phyloP scores from a whole-genome alignment of 164 flowering plant species.

The Brasenia schreberi region DNA sequence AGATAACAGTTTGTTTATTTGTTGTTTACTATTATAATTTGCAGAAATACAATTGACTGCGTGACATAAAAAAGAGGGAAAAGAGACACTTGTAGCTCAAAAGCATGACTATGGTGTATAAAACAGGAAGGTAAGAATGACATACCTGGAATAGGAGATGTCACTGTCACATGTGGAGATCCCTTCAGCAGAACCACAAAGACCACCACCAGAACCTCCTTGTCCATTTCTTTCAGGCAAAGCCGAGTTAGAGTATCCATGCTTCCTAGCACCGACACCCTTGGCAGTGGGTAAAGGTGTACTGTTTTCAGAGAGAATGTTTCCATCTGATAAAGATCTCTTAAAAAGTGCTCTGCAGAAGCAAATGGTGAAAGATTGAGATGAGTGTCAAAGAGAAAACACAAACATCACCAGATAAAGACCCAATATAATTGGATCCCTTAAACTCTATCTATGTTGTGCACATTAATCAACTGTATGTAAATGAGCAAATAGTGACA shows the following conservation, averaged over 20 bases:
- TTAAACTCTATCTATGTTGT: not conserved
- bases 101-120: no score
- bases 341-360: conserved; percentile 44
- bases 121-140: not conserved
- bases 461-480: no score
- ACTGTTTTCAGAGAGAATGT: conserved; percentile 45
- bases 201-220: conserved; percentile 24
- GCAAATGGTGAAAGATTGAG: not conserved
- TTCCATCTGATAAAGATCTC: conserved; percentile 89
- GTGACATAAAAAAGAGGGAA: not conserved
- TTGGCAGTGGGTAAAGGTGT: conserved; percentile 15
- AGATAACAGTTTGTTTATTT: no score
- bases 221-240: conserved; percentile 19
- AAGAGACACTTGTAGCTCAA: no score
- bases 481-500: no score
- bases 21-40: no score
- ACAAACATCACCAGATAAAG: not conserved
- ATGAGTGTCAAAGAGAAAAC: not conserved
- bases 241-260: conserved; percentile 15
- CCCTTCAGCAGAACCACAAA: conserved; percentile 61
- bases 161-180: conserved; percentile 49
- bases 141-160: conserved; percentile 46
- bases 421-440: no score
- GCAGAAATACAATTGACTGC: not conserved
- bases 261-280: conserved; percentile 16